A percentile compares a stretch with the other conserved stretches of the same genome.
phyloP scores from a whole-genome alignment of 768 basidiomycete genomes.

The Tylopilus vinaceipallidus region DNA sequence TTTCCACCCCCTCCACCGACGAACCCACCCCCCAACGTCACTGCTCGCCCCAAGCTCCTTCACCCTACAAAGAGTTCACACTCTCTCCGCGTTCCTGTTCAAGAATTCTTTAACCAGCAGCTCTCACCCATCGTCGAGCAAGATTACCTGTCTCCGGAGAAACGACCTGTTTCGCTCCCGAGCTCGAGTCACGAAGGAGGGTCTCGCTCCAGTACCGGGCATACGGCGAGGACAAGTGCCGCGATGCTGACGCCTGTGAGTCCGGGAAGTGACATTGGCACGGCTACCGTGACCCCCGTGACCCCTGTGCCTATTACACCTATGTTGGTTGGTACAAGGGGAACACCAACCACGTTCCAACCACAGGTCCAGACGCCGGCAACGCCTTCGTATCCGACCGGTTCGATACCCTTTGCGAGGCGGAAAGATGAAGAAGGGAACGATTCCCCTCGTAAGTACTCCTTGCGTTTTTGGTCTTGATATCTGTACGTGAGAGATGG shows the following conservation, averaged over 20 bases:
- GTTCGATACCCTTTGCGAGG: constrained; percentile 23
- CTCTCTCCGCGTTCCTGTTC: constrained; percentile 40
- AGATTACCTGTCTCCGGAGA: constrained; percentile 57
- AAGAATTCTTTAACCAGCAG: constrained; percentile 34
- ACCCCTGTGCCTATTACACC: constrained; percentile 29
- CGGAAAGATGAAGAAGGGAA: constrained; percentile 28
- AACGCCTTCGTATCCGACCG: constrained; percentile 21
- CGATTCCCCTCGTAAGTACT: constrained; percentile 42
- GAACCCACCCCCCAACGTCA: constrained; percentile 27
- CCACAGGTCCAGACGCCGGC: constrained; percentile 21
- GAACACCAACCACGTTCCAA: constrained; percentile 11
- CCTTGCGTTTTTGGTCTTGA: background rate
- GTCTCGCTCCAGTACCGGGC: constrained; percentile 25
- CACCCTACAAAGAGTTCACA: constrained; percentile 38
- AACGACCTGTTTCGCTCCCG: constrained; percentile 34
- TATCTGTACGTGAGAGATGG: background rate
- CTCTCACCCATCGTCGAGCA: constrained; percentile 68
- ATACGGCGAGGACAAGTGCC: constrained; percentile 35
- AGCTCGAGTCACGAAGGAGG: constrained; percentile 28
- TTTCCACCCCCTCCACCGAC: constrained; percentile 35
- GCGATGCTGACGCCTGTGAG: constrained; percentile 28
- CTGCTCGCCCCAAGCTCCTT: constrained; percentile 33
- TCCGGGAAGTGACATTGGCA: constrained; percentile 13
- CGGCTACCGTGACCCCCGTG: constrained; percentile 30
- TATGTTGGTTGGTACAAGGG: constrained; percentile 19